Evolutionary conservation across 805 yeast species (phyloP).

Genomic region (Myxozyma sirexii): DNA sequence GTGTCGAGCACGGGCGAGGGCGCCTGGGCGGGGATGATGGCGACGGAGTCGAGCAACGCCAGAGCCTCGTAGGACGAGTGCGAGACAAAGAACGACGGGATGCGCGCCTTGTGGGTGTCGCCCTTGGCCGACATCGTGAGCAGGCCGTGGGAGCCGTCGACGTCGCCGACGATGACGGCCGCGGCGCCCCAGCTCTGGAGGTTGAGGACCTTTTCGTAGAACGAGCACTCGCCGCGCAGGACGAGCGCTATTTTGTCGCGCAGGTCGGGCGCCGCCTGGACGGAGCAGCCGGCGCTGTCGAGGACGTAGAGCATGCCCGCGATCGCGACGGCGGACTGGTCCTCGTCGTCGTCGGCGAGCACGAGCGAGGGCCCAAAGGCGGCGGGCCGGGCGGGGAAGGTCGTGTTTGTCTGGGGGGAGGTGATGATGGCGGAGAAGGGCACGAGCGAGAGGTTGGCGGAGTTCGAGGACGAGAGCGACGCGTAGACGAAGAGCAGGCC

Average conservation of each 20-base stretch:
- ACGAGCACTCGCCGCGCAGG: constrained; percentile 57
- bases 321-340: constrained; percentile 23
- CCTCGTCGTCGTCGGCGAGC: constrained; percentile 22
- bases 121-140: constrained; percentile 58
- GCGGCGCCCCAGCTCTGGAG: constrained; percentile 51
- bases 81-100: constrained; percentile 59
- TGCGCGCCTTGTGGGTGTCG: constrained; percentile 48
- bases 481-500: constrained; percentile 31
- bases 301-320: constrained; percentile 37
- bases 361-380: constrained; percentile 41
- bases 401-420: constrained; percentile 39
- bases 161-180: constrained; percentile 61
- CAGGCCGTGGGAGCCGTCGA: constrained; percentile 50
- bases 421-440: constrained; percentile 37
- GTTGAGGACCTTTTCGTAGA: constrained; percentile 54
- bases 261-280: constrained; percentile 33
- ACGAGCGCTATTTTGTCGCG: constrained; percentile 44
- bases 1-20: constrained; percentile 44
- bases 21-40: constrained; percentile 37
- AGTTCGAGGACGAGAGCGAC: constrained; percentile 19
- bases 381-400: constrained; percentile 45
- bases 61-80: constrained; percentile 47
- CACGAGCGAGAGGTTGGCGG: constrained; percentile 23
- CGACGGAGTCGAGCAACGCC: constrained; percentile 26
- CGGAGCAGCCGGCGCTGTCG: constrained; percentile 35